Percentiles rank a stretch among this genome's conserved stretches.
phyloP scores from a whole-genome alignment of 352 stramenopile genomes.

The Phytopythium delawarense region DNA sequence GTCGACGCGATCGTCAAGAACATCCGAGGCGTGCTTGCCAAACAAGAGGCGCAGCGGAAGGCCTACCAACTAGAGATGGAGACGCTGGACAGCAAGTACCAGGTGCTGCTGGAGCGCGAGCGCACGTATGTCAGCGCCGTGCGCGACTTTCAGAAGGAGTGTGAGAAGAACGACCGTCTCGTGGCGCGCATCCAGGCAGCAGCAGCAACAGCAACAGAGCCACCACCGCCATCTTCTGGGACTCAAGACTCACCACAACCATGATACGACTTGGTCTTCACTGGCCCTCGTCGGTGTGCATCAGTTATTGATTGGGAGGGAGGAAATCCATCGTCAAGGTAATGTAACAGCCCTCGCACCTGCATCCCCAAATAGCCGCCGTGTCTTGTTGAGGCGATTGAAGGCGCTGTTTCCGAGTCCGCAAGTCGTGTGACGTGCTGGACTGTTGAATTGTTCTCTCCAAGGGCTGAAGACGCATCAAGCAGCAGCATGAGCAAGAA shows the following conservation, averaged over 20 bases:
- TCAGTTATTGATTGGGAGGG: too few species aligned
- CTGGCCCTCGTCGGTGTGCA: not conserved
- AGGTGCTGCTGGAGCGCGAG: constrained; percentile 72
- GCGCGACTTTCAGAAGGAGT: constrained; percentile 86
- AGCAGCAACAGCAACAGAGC: not conserved
- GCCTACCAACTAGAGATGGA: constrained; percentile 45
- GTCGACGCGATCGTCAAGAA: constrained; percentile 67
- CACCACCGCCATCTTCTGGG: too few species aligned
- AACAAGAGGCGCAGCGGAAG: constrained; percentile 46
- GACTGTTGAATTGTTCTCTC: not conserved
- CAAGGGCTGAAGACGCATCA: not conserved
- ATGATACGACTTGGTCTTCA: not conserved
- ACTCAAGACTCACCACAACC: not conserved
- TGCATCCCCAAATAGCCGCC: not conserved
- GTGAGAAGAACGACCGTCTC: constrained; percentile 81
- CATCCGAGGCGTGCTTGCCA: constrained; percentile 41
- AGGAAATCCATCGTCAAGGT: not conserved
- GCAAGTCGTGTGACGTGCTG: not conserved
- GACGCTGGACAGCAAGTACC: constrained; percentile 70
- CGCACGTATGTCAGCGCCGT: constrained; percentile 83
- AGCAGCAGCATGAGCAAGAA: constrained; percentile 18
- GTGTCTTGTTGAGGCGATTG: not conserved
- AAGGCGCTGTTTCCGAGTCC: not conserved
- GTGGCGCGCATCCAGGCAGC: constrained; percentile 12
- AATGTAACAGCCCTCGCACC: not conserved